Base-by-base conservation (phyloP, 2,329 filamentous ascomycete species). In the Pseudopyrenochaeta lycopersici region DNA sequence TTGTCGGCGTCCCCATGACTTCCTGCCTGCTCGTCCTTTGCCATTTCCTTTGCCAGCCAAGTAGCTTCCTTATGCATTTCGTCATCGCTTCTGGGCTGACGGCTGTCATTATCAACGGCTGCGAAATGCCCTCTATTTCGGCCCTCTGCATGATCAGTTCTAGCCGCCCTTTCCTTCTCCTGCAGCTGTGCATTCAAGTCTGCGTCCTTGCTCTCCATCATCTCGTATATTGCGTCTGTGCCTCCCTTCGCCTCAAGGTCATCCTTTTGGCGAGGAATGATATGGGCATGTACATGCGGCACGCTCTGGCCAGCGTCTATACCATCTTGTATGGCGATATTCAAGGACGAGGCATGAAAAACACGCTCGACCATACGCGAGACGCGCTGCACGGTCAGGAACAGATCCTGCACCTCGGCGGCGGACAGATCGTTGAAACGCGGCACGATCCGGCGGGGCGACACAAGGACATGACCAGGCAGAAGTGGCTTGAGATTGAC, bases 401-500 rank as follows among this genome's bases (percentile, higher is more conserved):
- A 97, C 18, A 99, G 85, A 74, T 99, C 94, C 31, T 81, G 80
- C n/a, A 92, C 85, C 79, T 97, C 93, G 15, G 81, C 79, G 0
- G 82, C 66, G 0, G 86, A 85, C 42, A 97, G 85, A 72, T 96
- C 90, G 46, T 87, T 85, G 50, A 98, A 84, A 44, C 91, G 90
- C 42, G 83, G 85, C 63, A 92, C 89, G 23, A 70, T 78, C 30
- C 82, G 82, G 17, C 86, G 84, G 0, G 95, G 92, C 62, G 90
- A 97, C 56, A 99, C 85, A 29, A 99, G 90, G 57, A 98, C 89
- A 79, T 99, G 95, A 52, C 95, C 95, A 0, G 93, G 92, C 1
- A 97, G 84, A 32, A 99, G 85, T 20, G 95, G 95, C 78, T 97
- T 97, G 73, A 98, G 86, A 79, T 99, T 99, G 52, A 98, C 93